These are phyloP conservation scores for Cronartium ribicola DNA, from an alignment of 1,284 basidiomycete species.

Conservation along the genomic window DNA sequence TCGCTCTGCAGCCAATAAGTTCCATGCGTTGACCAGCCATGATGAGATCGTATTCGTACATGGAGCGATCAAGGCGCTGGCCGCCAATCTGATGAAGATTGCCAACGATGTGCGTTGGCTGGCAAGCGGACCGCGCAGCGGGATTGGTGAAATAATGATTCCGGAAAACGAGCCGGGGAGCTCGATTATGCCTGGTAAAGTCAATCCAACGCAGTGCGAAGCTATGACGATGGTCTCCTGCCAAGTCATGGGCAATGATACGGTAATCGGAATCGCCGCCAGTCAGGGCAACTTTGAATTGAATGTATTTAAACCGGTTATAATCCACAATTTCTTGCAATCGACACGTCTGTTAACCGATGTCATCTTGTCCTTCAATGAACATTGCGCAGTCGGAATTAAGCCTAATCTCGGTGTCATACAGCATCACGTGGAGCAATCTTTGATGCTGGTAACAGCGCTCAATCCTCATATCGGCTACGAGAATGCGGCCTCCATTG, in stretches of 20 bases:
- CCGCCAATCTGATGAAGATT: conserved; percentile 51
- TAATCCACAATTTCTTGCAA: conserved; percentile 94
- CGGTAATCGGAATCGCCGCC: conserved; percentile 50
- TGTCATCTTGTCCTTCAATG: too few species aligned
- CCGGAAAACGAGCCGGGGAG: conserved; percentile 52
- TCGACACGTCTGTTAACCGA: conserved; percentile 89
- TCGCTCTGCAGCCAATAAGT: conserved; percentile 51
- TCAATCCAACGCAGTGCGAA: conserved; percentile 52
- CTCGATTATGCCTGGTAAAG: conserved; percentile 52
- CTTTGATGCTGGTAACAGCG: too few species aligned
- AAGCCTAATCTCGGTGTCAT: too few species aligned
- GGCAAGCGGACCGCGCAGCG: conserved; percentile 51
- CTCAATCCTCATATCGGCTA: too few species aligned
- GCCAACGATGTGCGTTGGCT: conserved; percentile 52
- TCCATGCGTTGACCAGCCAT: conserved; percentile 51
- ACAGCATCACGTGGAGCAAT: too few species aligned
- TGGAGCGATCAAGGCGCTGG: conserved; percentile 51
- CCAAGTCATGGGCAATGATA: conserved; percentile 52
- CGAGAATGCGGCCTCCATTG: too few species aligned
- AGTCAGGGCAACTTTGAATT: conserved; percentile 55
- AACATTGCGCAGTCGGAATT: too few species aligned
- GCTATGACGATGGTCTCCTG: conserved; percentile 52
- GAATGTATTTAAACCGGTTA: conserved; percentile 98
- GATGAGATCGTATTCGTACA: conserved; percentile 51
- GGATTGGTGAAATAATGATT: conserved; percentile 50